These are phyloP conservation scores for Tolypocladium paradoxum DNA, from an alignment of 2,329 filamentous ascomycete species.

Conservation along the genomic window DNA sequence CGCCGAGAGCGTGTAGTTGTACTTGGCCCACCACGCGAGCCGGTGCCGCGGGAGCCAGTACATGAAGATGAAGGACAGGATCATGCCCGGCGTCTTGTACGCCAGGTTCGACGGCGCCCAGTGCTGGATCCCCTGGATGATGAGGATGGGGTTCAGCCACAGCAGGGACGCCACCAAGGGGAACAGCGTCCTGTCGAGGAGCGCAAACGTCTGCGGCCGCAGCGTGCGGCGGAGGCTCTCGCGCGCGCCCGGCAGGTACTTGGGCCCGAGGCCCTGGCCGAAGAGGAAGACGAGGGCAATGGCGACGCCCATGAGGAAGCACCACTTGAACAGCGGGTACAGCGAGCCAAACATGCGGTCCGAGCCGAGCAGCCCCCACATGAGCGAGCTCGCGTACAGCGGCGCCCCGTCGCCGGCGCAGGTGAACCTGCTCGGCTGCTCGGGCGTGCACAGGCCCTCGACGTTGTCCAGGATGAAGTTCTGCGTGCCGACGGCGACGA, in stretches of 20 bases:
- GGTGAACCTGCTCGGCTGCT: slow-evolving; percentile 30
- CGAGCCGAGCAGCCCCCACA: slow-evolving; percentile 43
- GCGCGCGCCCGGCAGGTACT: slow-evolving; percentile 18
- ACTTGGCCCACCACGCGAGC: slow-evolving; percentile 34
- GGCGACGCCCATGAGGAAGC: slow-evolving; percentile 28
- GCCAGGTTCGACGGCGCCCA: slow-evolving; percentile 31
- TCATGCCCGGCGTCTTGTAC: slow-evolving; percentile 31
- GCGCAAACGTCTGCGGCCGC: slow-evolving; percentile 17
- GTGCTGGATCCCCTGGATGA: slow-evolving; percentile 30
- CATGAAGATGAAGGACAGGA: slow-evolving; percentile 30
- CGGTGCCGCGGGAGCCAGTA: slow-evolving; percentile 22
- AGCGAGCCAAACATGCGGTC: slow-evolving; percentile 30
- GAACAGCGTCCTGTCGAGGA: slow-evolving; percentile 26
- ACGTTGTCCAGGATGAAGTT: slow-evolving; percentile 29
- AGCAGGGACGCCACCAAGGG: slow-evolving; percentile 25
- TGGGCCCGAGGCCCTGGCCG: slow-evolving; percentile 7
- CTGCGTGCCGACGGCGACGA: slow-evolving; percentile 33
- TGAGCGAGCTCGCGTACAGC: slow-evolving; percentile 21
- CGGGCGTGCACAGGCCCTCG: slow-evolving; percentile 16
- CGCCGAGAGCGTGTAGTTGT: slow-evolving; percentile 34
- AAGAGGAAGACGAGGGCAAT: slow-evolving; percentile 23
- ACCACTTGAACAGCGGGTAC: slow-evolving; percentile 28
- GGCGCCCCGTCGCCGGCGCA: slow-evolving; percentile 38
- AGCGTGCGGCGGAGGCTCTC: slow-evolving; percentile 17
- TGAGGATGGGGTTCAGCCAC: slow-evolving; percentile 29